Percentiles rank a stretch among this genome's conserved stretches.
Conservation (phyloP, 2,329 filamentous ascomycete genomes). For the Aspergillus awamori region DNA sequence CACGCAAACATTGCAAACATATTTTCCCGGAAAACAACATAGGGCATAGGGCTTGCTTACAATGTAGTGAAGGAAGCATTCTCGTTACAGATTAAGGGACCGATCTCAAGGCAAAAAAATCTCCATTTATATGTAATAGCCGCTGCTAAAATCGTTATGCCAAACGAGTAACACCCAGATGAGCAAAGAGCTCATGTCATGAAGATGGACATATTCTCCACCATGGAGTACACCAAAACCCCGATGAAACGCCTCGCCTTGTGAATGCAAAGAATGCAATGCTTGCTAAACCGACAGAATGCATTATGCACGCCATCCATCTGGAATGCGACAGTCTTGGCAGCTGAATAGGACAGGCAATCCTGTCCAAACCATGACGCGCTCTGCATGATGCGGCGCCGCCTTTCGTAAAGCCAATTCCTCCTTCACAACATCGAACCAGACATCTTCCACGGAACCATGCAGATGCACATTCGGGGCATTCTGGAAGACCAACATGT, state of each 20-base stretch:
- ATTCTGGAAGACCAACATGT: slow-evolving; percentile 40
- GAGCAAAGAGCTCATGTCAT: slow-evolving; percentile 15
- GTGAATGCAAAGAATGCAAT: slow-evolving; percentile 8
- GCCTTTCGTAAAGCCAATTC: slow-evolving; percentile 35
- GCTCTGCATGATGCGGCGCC: slow-evolving; percentile 38
- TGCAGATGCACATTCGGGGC: slow-evolving; percentile 34
- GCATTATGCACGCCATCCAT: slow-evolving; percentile 38
- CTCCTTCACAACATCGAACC: slow-evolving; percentile 41
- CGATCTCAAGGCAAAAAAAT: background rate
- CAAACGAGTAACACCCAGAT: slow-evolving; percentile 4
- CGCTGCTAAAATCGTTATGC: background rate
- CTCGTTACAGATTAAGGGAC: background rate
- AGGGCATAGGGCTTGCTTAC: background rate
- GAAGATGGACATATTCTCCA: slow-evolving; percentile 8
- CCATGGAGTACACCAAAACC: slow-evolving; percentile 9
- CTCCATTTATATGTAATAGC: background rate
- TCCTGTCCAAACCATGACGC: slow-evolving; percentile 37
- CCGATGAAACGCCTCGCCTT: slow-evolving; percentile 14
- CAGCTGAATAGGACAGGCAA: slow-evolving; percentile 43
- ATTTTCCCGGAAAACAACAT: background rate
- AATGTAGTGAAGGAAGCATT: background rate
- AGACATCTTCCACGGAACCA: slow-evolving; percentile 41
- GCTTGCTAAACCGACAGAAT: slow-evolving; percentile 12
- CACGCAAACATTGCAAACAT: background rate
- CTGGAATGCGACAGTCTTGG: slow-evolving; percentile 32